phyloP scores from a whole-genome alignment of 345 rosid species.

The Melaleuca quinquenervia region DNA sequence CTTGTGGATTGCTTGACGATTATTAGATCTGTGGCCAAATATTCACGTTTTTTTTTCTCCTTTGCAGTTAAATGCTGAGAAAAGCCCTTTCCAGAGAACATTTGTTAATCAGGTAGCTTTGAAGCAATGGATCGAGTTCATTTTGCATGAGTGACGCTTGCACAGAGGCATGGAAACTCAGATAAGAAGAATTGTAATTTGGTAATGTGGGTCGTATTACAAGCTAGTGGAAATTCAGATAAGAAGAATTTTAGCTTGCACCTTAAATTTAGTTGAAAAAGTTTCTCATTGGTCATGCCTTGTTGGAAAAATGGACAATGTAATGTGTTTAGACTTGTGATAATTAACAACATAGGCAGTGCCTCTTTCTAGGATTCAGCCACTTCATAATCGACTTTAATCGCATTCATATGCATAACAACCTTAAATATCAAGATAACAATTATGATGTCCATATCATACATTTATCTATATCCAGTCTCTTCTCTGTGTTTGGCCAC shows the following conservation, averaged over 20 bases:
- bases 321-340: neutral
- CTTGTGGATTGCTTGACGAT: neutral
- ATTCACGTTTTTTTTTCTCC: neutral
- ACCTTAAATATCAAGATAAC: neutral
- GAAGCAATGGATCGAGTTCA: neutral
- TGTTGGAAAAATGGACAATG: neutral
- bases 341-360: neutral
- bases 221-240: neutral
- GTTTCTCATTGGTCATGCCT: neutral
- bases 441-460: neutral
- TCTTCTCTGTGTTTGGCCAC: neutral
- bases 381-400: neutral
- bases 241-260: neutral
- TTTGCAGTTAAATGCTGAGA: slow-evolving; percentile 80
- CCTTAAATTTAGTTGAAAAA: neutral
- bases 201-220: neutral
- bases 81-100: slow-evolving; percentile 91
- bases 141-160: neutral
- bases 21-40: neutral
- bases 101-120: slow-evolving; percentile 90
- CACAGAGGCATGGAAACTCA: neutral
- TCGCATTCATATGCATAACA: neutral
- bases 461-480: neutral
- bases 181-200: neutral
- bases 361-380: neutral